These are phyloP conservation scores for Saccharomycopsis capsularis DNA, from an alignment of 805 yeast genomes.

Conservation along the genomic window DNA sequence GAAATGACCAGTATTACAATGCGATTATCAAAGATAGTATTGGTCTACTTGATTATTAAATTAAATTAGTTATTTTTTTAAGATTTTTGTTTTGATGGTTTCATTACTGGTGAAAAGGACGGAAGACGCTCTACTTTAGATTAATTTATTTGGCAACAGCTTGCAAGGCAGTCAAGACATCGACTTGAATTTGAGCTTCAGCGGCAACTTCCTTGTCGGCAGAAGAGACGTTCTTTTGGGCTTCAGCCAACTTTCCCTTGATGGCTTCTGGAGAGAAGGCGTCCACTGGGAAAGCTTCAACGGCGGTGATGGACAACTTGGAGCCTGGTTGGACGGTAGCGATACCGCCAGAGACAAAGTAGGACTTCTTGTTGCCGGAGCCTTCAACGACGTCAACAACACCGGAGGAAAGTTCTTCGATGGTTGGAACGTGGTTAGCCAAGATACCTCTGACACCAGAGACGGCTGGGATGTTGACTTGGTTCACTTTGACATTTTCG, in stretches of 20 bases:
- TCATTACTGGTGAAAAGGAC: no score
- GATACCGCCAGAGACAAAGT: slow-evolving; percentile 91
- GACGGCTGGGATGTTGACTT: slow-evolving; percentile 93
- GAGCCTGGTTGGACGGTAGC: slow-evolving; percentile 96
- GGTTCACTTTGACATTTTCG: slow-evolving; percentile 42
- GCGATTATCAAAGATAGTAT: no score
- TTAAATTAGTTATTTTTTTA: no score
- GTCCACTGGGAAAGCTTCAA: slow-evolving; percentile 91
- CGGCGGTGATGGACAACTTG: slow-evolving; percentile 80
- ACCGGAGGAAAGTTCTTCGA: slow-evolving; percentile 96
- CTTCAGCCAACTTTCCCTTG: slow-evolving; percentile 79
- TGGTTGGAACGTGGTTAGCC: slow-evolving; percentile 96
- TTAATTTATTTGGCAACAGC: slow-evolving; percentile 71
- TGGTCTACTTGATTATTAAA: no score
- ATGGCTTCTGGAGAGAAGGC: slow-evolving; percentile 76
- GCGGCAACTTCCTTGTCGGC: slow-evolving; percentile 86
- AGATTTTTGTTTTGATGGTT: no score
- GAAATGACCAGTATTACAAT: no score
- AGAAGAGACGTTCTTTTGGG: slow-evolving; percentile 82
- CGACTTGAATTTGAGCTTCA: slow-evolving; percentile 91
- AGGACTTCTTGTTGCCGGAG: slow-evolving; percentile 65
- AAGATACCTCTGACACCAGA: slow-evolving; percentile 95
- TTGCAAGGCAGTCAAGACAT: slow-evolving; percentile 91
- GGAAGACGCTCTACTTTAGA: no score
- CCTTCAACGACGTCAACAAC: slow-evolving; percentile 84